Percentiles rank a stretch among this genome's conserved stretches.
phyloP scores from a whole-genome alignment of 495 filamentous ascomycete genomes.

The Tuber magnatum region DNA sequence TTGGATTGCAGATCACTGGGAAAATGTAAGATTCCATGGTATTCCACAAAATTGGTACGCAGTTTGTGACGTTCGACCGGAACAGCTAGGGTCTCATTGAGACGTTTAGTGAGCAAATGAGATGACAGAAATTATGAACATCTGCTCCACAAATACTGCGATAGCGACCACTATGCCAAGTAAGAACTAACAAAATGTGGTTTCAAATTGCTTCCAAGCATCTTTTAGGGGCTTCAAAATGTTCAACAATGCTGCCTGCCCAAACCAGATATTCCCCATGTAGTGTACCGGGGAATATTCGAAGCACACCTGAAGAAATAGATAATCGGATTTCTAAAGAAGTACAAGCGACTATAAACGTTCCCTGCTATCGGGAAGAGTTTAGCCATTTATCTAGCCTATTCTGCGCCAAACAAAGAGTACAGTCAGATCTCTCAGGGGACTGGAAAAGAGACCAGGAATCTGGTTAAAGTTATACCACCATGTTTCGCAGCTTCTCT shows the following conservation, averaged over 20 bases:
- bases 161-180: not conserved
- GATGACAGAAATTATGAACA: not conserved
- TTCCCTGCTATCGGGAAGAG: constrained; percentile 8
- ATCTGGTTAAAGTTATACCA: too few species aligned
- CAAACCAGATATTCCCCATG: constrained; percentile 4
- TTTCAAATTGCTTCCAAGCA: too few species aligned
- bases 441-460: too few species aligned
- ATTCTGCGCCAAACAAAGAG: not conserved
- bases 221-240: not conserved
- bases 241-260: not conserved
- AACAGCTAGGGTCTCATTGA: not conserved
- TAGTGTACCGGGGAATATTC: too few species aligned
- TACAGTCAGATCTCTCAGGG: constrained; percentile 3
- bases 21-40: not conserved
- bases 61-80: not conserved
- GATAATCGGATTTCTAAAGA: too few species aligned
- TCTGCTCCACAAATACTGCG: not conserved
- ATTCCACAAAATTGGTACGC: constrained; percentile 1
- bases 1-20: too few species aligned
- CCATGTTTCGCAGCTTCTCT: too few species aligned
- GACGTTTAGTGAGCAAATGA: not conserved
- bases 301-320: not conserved
- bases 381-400: constrained; percentile 7
- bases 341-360: too few species aligned
- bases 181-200: not conserved